Conservation (phyloP, 306 rosid species). For the Senna tora region DNA sequence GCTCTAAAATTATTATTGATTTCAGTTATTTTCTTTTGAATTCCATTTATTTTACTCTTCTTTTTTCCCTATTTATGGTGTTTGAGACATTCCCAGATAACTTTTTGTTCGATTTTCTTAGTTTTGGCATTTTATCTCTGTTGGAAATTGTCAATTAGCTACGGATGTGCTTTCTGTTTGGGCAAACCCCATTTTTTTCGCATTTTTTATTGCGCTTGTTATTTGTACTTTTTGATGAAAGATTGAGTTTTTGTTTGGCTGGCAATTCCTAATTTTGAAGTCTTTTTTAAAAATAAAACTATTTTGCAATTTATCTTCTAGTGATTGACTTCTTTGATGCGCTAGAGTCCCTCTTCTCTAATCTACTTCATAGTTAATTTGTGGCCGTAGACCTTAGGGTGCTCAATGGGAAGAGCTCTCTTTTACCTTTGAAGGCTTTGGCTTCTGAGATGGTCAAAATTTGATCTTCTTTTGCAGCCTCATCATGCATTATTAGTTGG, state of each 20-base stretch:
- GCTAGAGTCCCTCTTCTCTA: not conserved
- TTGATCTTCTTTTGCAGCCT: constrained; percentile 29
- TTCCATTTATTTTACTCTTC: constrained; percentile 15
- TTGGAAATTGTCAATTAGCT: not conserved
- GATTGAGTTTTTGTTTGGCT: not conserved
- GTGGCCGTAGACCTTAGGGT: constrained; percentile 23
- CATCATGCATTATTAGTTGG: constrained; percentile 3
- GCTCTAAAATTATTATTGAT: not conserved
- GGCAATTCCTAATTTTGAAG: not conserved
- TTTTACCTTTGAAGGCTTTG: constrained; percentile 23
- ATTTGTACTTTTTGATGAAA: constrained; percentile 19
- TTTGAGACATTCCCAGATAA: constrained; percentile 25
- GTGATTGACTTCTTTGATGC: not conserved
- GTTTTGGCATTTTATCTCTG: constrained; percentile 12
- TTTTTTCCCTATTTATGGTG: not conserved
- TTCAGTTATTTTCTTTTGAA: constrained; percentile 14
- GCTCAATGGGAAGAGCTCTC: constrained; percentile 26
- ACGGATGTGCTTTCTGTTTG: constrained; percentile 10
- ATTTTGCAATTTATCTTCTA: not conserved
- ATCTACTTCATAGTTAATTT: not conserved
- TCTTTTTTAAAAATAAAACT: not conserved
- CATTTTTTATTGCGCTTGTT: constrained; percentile 24
- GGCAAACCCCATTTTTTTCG: not conserved
- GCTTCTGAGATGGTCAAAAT: constrained; percentile 25
- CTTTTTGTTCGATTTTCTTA: not conserved